These are phyloP conservation scores for Scutellaria baicalensis DNA, from an alignment of 257 asterid genomes.

Conservation along the genomic window DNA sequence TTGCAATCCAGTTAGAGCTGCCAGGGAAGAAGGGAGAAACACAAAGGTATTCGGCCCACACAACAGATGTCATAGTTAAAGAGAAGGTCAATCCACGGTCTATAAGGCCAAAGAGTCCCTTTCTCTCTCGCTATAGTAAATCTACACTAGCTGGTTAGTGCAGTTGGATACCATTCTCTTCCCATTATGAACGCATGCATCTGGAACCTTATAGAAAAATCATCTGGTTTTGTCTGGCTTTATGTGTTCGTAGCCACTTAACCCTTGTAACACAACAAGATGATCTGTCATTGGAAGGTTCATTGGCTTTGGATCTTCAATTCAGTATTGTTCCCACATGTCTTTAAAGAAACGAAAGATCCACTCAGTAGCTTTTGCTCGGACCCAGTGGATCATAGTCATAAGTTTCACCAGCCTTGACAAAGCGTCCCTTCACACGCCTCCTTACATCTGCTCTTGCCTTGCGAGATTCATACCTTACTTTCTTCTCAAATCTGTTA, in stretches of 20 bases:
- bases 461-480: conserved; percentile 88
- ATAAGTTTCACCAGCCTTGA: conserved; percentile 89
- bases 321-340: not conserved
- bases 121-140: not conserved
- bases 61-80: not conserved
- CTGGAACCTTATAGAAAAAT: not conserved
- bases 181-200: not conserved
- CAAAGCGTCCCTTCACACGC: conserved; percentile 95
- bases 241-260: conserved; percentile 3
- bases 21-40: not conserved
- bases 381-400: conserved; percentile 81
- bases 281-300: conserved; percentile 10
- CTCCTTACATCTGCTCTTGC: conserved; percentile 92
- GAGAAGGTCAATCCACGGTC: not conserved
- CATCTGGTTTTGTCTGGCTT: not conserved
- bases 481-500: conserved; percentile 82
- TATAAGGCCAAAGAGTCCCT: not conserved
- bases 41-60: not conserved
- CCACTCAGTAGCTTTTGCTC: conserved; percentile 62
- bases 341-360: not conserved
- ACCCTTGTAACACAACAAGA: conserved; percentile 11
- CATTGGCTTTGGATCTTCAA: conserved; percentile 2
- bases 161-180: conserved; percentile 4
- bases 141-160: conserved; percentile 1
- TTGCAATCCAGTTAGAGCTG: not conserved